Evolutionary conservation across 345 rosid species (phyloP).

Genomic region (Turritis glabra): DNA sequence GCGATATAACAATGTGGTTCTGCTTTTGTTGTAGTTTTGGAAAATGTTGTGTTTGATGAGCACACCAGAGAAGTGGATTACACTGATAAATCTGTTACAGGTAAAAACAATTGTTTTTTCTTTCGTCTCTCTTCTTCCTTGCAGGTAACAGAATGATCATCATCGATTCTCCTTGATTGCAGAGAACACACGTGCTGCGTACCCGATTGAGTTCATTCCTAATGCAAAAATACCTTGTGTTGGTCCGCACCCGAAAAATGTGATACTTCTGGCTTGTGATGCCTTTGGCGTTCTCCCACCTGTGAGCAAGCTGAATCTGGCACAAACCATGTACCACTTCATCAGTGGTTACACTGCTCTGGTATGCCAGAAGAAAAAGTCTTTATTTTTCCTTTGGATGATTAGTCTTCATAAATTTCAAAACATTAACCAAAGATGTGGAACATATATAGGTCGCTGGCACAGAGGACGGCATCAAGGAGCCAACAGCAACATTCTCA

Average conservation of each 20-base stretch:
- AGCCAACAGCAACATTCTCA: constrained; percentile 90
- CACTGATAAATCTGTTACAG: constrained; percentile 86
- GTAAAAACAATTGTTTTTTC: constrained; percentile 34
- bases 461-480: constrained; percentile 91
- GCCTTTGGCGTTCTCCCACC: constrained; percentile 99
- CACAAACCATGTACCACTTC: constrained; percentile 98
- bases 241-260: constrained; percentile 91
- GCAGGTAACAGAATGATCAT: not conserved
- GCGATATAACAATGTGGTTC: not conserved
- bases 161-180: constrained; percentile 14
- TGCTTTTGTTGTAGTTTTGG: constrained; percentile 58
- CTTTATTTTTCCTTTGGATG: not conserved
- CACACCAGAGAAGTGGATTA: constrained; percentile 88
- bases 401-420: not conserved
- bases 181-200: constrained; percentile 97
- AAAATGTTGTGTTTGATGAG: constrained; percentile 94
- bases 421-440: constrained; percentile 10
- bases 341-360: constrained; percentile 97
- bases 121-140: not conserved
- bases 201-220: constrained; percentile 91
- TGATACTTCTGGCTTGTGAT: constrained; percentile 90
- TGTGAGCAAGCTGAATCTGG: constrained; percentile 88
- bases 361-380: constrained; percentile 39
- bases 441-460: constrained; percentile 70
- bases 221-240: constrained; percentile 89